phyloP scores from a whole-genome alignment of 2,329 filamentous ascomycete genomes.

The Macrophomina pseudophaseolina region DNA sequence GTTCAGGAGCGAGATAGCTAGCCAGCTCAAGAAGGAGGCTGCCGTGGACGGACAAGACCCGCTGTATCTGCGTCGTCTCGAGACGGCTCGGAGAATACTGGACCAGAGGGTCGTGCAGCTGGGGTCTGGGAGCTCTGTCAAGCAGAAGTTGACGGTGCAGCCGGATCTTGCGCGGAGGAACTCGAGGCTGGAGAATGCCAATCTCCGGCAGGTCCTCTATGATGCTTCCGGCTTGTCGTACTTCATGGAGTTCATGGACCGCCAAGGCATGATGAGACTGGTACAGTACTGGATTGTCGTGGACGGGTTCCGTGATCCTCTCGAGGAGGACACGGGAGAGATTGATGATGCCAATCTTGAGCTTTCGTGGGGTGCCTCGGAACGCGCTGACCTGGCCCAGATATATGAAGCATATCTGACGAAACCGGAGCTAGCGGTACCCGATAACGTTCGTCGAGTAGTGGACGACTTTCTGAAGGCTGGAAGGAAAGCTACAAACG shows the following conservation, averaged over 20 bases:
- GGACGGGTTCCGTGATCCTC: slow-evolving; percentile 90
- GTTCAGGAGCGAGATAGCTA: slow-evolving; percentile 89
- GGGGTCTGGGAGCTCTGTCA: slow-evolving; percentile 66
- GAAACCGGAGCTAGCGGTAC: slow-evolving; percentile 79
- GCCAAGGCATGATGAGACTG: slow-evolving; percentile 80
- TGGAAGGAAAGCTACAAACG: slow-evolving; percentile 74
- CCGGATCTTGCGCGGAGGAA: slow-evolving; percentile 48
- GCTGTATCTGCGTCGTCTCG: slow-evolving; percentile 84
- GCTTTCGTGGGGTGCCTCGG: slow-evolving; percentile 78
- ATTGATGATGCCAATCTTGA: slow-evolving; percentile 57
- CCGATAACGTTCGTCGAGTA: slow-evolving; percentile 68
- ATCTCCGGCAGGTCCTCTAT: slow-evolving; percentile 83
- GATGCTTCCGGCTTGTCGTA: slow-evolving; percentile 92
- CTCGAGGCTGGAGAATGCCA: slow-evolving; percentile 75
- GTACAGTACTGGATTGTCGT: slow-evolving; percentile 99
- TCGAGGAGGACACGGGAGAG: slow-evolving; percentile 84
- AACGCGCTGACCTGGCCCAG: slow-evolving; percentile 85
- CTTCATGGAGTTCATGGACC: slow-evolving; percentile 99
- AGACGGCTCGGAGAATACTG: slow-evolving; percentile 87
- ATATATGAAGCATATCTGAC: slow-evolving; percentile 90
- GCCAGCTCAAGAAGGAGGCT: slow-evolving; percentile 85
- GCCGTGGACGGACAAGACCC: slow-evolving; percentile 79
- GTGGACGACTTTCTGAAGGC: slow-evolving; percentile 81
- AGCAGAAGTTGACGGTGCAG: slow-evolving; percentile 47
- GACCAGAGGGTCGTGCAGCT: slow-evolving; percentile 88